phyloP scores from a whole-genome alignment of 139 green algal genomes.

The Dunaliella primolecta region DNA sequence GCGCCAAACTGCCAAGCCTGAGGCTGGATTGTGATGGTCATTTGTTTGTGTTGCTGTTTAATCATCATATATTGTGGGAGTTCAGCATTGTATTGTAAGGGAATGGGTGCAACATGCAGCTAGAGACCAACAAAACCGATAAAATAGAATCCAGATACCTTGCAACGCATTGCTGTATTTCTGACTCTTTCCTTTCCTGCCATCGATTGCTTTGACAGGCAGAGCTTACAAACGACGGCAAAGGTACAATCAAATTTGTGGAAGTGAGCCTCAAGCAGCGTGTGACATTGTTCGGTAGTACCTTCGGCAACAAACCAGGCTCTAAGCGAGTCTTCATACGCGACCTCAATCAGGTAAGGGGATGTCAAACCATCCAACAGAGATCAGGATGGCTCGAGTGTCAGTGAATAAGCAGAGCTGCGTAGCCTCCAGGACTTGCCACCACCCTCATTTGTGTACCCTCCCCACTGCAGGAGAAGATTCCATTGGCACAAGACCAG shows the following conservation, averaged over 20 bases:
- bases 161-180: too few species aligned
- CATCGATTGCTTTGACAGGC: background rate
- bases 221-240: background rate
- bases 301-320: background rate
- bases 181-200: background rate
- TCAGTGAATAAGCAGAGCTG: background rate
- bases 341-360: background rate
- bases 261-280: background rate
- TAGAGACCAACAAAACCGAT: background rate
- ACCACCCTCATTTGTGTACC: background rate
- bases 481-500: background rate
- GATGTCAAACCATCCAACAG: background rate
- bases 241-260: background rate
- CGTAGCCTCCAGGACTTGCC: background rate
- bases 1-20: background rate
- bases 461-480: background rate
- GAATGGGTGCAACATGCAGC: background rate
- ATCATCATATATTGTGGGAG: background rate
- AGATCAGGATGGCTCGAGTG: too few species aligned
- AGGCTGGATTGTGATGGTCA: background rate
- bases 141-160: too few species aligned
- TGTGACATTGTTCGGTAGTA: background rate
- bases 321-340: background rate
- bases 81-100: background rate
- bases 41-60: background rate